phyloP scores from a whole-genome alignment of 2,329 filamentous ascomycete species.

The Pseudogymnoascus sp. region DNA sequence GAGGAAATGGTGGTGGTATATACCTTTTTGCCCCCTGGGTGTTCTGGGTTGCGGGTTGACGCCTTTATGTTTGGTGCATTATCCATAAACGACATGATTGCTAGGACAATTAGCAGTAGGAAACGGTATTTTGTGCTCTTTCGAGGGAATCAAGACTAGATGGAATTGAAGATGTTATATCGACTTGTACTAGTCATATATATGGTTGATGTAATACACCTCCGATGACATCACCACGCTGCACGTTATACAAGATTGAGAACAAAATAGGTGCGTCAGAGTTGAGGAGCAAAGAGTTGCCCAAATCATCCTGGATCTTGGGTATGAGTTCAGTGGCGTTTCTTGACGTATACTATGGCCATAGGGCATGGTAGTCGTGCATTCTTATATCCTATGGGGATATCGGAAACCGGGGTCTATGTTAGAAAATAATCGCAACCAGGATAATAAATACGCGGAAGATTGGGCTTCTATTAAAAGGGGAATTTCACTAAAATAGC shows the following conservation, averaged over 20 bases:
- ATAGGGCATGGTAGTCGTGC: background rate
- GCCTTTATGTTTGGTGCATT: constrained; percentile 3
- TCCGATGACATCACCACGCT: background rate
- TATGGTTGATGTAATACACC: constrained; percentile 1
- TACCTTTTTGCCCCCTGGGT: constrained; percentile 7
- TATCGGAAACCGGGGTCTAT: background rate
- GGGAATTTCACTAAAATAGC: background rate
- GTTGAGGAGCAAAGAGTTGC: background rate
- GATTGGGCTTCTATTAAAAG: background rate
- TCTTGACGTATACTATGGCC: background rate
- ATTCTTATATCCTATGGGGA: background rate
- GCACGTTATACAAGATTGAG: background rate
- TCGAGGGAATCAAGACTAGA: background rate
- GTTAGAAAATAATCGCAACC: background rate
- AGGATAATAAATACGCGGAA: background rate
- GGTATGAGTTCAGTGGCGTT: background rate
- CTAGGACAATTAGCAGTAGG: background rate
- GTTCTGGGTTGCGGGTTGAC: background rate
- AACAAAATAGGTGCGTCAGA: background rate
- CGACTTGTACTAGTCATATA: constrained; percentile 1
- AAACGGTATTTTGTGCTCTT: background rate
- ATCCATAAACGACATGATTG: constrained; percentile 7
- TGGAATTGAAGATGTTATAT: background rate
- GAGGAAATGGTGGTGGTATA: constrained; percentile 1
- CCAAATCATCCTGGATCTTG: background rate